phyloP scores from a whole-genome alignment of 495 filamentous ascomycete species.

The Lepidopterella palustris region DNA sequence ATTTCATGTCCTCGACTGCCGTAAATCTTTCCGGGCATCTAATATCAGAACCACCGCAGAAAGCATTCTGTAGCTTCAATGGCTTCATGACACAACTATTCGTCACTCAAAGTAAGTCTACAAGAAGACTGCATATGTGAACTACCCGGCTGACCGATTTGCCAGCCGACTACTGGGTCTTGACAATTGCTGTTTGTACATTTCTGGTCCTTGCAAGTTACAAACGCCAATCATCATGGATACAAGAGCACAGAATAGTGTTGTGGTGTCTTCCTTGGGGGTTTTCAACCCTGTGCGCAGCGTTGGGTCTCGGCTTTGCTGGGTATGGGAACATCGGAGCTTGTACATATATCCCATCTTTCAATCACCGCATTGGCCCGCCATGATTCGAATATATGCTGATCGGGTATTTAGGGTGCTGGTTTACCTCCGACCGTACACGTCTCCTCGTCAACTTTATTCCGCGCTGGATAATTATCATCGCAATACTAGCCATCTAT shows the following conservation, averaged over 20 bases:
- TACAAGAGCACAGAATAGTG: slow-evolving; percentile 33
- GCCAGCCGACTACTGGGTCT: slow-evolving; percentile 42
- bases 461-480: slow-evolving; percentile 41
- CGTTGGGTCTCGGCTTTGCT: slow-evolving; percentile 32
- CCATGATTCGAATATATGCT: background rate
- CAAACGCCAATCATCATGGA: slow-evolving; percentile 36
- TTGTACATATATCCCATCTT: slow-evolving; percentile 25
- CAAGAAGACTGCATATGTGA: background rate
- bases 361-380: background rate
- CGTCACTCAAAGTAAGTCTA: slow-evolving; percentile 39
- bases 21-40: slow-evolving; percentile 34
- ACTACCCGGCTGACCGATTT: background rate
- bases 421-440: slow-evolving; percentile 40
- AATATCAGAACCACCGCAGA: slow-evolving; percentile 33
- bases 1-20: slow-evolving; percentile 39
- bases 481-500: slow-evolving; percentile 38
- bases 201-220: slow-evolving; percentile 40
- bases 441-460: slow-evolving; percentile 43
- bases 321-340: slow-evolving; percentile 43
- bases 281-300: slow-evolving; percentile 36
- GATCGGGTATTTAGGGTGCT: slow-evolving; percentile 34
- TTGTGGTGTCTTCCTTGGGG: slow-evolving; percentile 40
- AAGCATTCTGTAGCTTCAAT: slow-evolving; percentile 41
- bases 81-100: slow-evolving; percentile 44
- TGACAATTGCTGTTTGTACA: slow-evolving; percentile 41